Conservation (phyloP, 495 filamentous ascomycete genomes). For the Glarea lozoyensis region DNA sequence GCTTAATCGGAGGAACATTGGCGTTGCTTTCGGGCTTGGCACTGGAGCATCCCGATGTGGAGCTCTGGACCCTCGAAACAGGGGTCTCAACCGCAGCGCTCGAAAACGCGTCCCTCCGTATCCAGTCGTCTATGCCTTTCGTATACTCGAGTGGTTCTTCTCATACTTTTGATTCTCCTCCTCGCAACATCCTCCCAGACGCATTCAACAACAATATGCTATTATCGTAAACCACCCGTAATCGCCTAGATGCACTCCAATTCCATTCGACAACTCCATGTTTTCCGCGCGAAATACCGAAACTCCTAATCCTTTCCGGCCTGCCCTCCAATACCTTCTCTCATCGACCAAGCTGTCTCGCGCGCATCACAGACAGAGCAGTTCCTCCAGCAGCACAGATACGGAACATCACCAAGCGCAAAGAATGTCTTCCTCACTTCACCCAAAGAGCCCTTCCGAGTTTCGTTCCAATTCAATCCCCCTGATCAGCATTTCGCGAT, state of each 20-base stretch:
- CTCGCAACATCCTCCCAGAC: too few species aligned
- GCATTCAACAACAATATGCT: too few species aligned
- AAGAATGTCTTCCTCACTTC: constrained; percentile 17
- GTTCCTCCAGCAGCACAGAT: constrained; percentile 18
- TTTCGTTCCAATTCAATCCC: constrained; percentile 21
- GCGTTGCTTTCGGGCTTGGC: neutral
- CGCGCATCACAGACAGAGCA: constrained; percentile 9
- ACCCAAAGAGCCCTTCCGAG: constrained; percentile 16
- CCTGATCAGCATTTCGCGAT: constrained; percentile 29
- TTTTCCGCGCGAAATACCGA: constrained; percentile 18
- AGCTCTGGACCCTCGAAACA: too few species aligned
- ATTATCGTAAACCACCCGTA: neutral
- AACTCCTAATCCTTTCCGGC: constrained; percentile 24
- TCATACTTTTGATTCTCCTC: too few species aligned
- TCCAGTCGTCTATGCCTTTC: too few species aligned
- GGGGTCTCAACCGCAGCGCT: too few species aligned
- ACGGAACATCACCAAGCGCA: constrained; percentile 9
- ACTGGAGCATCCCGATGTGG: neutral
- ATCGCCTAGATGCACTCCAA: neutral
- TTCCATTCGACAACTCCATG: constrained; percentile 5
- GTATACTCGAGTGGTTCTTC: too few species aligned
- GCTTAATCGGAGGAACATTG: too few species aligned
- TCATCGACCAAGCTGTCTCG: constrained; percentile 1
- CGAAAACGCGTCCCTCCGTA: too few species aligned
- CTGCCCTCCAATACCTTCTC: constrained; percentile 31